Evolutionary conservation across 2,329 filamentous ascomycete species (phyloP).

Genomic region (Cucurbitaria berberidis): DNA sequence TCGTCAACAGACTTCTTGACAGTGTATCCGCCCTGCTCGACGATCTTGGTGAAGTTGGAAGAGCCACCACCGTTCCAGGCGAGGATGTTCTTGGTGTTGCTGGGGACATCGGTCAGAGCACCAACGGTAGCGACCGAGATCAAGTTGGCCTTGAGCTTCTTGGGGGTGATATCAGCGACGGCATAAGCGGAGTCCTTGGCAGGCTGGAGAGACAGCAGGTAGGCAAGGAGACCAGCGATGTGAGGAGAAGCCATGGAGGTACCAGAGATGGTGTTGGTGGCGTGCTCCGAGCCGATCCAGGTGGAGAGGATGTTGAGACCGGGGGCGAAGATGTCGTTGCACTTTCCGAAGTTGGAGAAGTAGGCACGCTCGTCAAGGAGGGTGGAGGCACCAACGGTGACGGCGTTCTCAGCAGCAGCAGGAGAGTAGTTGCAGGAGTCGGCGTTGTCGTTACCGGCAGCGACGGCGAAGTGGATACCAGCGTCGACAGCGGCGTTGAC

Average conservation of each 20-base stretch:
- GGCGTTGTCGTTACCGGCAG: constrained; percentile 97
- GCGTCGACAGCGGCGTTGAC: constrained; percentile 92
- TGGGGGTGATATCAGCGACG: constrained; percentile 85
- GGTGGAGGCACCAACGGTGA: constrained; percentile 95
- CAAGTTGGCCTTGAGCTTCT: constrained; percentile 90
- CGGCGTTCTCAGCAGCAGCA: constrained; percentile 85
- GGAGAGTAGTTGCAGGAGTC: constrained; percentile 99
- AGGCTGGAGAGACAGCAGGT: constrained; percentile 96
- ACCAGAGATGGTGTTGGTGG: constrained; percentile 98
- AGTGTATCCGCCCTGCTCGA: constrained; percentile 75
- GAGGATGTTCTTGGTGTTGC: constrained; percentile 89
- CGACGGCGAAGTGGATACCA: constrained; percentile 96
- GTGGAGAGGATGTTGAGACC: constrained; percentile 97
- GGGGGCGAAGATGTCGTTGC: constrained; percentile 98
- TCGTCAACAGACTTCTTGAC: constrained; percentile 43
- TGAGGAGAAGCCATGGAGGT: constrained; percentile 99
- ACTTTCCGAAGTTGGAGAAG: constrained; percentile 99
- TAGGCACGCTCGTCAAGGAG: constrained; percentile 95
- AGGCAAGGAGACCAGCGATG: constrained; percentile 93
- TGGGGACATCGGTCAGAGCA: constrained; percentile 80
- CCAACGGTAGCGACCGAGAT: constrained; percentile 81
- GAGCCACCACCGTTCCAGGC: constrained; percentile 98
- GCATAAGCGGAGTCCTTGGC: constrained; percentile 88
- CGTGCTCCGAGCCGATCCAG: constrained; percentile 96
- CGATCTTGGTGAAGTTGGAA: constrained; percentile 86